Percentiles rank a stretch among this genome's conserved stretches.
Evolutionary conservation across 1,139 yeast genomes (phyloP).

Genomic region (Suhomyces bokatorum): DNA sequence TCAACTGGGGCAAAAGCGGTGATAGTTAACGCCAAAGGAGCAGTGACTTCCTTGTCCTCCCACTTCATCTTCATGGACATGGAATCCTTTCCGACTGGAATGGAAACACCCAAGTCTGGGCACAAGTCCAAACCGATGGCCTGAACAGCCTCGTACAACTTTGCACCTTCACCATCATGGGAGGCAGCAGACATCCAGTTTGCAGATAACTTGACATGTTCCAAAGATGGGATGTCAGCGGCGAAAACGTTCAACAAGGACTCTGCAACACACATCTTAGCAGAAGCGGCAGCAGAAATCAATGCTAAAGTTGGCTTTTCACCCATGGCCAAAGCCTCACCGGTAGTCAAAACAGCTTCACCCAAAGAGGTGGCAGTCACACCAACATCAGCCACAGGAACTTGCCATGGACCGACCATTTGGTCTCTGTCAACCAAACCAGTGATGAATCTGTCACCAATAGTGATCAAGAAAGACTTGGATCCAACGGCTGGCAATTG

Average conservation of each 20-base stretch:
- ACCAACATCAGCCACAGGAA: constrained; percentile 98
- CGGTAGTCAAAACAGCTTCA: constrained; percentile 65
- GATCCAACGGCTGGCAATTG: constrained; percentile 95
- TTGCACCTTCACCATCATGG: constrained; percentile 94
- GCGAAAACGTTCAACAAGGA: constrained; percentile 86
- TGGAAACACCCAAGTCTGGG: constrained; percentile 86
- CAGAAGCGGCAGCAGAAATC: constrained; percentile 92
- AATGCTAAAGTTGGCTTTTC: constrained; percentile 92
- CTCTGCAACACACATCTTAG: constrained; percentile 96
- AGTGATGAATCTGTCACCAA: constrained; percentile 95
- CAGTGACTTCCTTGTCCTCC: constrained; percentile 89
- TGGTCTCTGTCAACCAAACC: constrained; percentile 98
- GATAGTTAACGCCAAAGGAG: constrained; percentile 89
- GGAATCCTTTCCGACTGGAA: constrained; percentile 98
- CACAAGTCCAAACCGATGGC: constrained; percentile 95
- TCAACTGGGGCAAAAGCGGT: constrained; percentile 91
- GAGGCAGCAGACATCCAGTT: constrained; percentile 99
- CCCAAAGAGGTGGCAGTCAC: constrained; percentile 92
- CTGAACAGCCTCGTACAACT: constrained; percentile 93
- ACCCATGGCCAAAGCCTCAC: constrained; percentile 98
- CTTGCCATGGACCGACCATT: constrained; percentile 99
- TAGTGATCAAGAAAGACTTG: constrained; percentile 90
- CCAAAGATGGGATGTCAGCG: constrained; percentile 78
- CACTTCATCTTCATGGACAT: constrained; percentile 99
- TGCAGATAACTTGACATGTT: constrained; percentile 84